Percentiles rank a stretch among this genome's conserved stretches.
These are phyloP conservation scores for Nicotiana knightiana DNA, from an alignment of 257 asterid genomes.

Conservation along the genomic window DNA sequence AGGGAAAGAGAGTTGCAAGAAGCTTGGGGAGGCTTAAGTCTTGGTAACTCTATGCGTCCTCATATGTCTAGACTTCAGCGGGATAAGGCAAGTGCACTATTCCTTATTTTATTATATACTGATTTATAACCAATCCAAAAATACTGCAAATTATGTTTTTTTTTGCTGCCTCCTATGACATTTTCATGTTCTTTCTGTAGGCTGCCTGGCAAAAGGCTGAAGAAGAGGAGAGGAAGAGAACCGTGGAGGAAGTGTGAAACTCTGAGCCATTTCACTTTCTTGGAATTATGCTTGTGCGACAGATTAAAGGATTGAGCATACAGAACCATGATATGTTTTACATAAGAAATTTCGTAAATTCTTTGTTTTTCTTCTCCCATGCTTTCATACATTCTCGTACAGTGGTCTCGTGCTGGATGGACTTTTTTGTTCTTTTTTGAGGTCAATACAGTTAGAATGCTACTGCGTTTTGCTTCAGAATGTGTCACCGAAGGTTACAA, in stretches of 20 bases:
- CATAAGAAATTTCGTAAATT: not conserved
- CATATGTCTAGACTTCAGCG: slow-evolving; percentile 73
- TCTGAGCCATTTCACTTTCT: not conserved
- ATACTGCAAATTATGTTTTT: not conserved
- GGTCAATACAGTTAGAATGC: not conserved
- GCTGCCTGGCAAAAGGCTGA: slow-evolving; percentile 94
- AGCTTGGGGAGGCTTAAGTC: slow-evolving; percentile 91
- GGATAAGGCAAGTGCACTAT: slow-evolving; percentile 55
- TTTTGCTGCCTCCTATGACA: not conserved
- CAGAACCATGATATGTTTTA: not conserved
- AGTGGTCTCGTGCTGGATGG: not conserved
- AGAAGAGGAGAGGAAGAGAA: slow-evolving; percentile 64
- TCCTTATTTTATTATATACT: not conserved
- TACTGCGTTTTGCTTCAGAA: not conserved
- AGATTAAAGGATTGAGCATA: not conserved
- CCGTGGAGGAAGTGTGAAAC: slow-evolving; percentile 11
- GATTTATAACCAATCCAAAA: not conserved
- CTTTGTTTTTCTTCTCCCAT: not conserved
- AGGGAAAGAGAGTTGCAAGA: slow-evolving; percentile 72
- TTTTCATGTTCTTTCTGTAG: slow-evolving; percentile 23
- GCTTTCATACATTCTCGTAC: not conserved
- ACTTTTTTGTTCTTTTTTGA: not conserved
- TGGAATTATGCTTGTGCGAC: not conserved
- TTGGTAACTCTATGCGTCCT: slow-evolving; percentile 81
- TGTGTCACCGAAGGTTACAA: slow-evolving; percentile 4